These are phyloP conservation scores for Zoysia matrella DNA, from an alignment of 202 grass and related monocot genomes.

Conservation along the genomic window DNA sequence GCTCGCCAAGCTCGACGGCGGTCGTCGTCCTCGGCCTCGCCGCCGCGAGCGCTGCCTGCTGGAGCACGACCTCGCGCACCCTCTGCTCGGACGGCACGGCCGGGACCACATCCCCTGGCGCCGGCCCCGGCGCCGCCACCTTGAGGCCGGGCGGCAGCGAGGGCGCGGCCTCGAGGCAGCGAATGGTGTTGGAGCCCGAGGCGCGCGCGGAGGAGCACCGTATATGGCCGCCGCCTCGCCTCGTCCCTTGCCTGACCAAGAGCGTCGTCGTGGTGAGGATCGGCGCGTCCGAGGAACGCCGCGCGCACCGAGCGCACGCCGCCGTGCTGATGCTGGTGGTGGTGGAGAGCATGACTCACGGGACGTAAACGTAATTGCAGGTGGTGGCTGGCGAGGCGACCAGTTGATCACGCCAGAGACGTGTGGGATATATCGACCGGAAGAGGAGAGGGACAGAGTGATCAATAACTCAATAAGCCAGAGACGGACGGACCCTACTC, in stretches of 20 bases:
- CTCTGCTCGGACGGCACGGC: constrained; percentile 27
- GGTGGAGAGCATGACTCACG: neutral
- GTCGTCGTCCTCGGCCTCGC: constrained; percentile 17
- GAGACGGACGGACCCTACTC: too few relatives aligned
- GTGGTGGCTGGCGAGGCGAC: neutral
- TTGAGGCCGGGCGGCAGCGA: constrained; percentile 21
- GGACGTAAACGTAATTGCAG: neutral
- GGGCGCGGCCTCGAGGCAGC: constrained; percentile 38
- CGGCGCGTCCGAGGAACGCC: constrained; percentile 22
- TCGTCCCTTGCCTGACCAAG: neutral
- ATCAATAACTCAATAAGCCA: too few relatives aligned
- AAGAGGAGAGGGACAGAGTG: too few relatives aligned
- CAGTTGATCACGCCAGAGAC: neutral
- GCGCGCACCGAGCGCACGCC: neutral
- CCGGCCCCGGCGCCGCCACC: constrained; percentile 10
- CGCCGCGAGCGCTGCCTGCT: constrained; percentile 54
- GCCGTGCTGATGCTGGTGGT: constrained; percentile 8
- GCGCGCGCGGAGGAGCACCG: constrained; percentile 42
- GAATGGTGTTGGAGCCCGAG: neutral
- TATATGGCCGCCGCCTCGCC: neutral
- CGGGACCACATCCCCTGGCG: constrained; percentile 24
- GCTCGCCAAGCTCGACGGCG: constrained; percentile 24
- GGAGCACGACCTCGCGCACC: too few relatives aligned
- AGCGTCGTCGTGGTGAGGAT: neutral
- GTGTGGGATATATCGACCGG: too few relatives aligned